Conservation (phyloP, 495 filamentous ascomycete species). For the Hypomontagnella monticulosa region DNA sequence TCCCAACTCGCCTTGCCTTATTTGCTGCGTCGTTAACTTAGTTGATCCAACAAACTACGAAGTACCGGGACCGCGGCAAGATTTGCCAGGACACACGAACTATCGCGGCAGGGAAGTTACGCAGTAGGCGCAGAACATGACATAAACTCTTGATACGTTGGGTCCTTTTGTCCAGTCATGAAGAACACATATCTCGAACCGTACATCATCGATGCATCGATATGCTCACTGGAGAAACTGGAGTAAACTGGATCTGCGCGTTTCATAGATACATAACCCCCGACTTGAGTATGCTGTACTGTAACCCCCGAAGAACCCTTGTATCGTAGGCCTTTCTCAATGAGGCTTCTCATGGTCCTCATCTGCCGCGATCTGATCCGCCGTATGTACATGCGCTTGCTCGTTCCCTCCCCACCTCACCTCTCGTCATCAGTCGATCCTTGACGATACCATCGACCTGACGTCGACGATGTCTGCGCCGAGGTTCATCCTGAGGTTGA, state of each 20-base stretch:
- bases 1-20: conserved; percentile 27
- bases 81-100: conserved; percentile 22
- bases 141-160: conserved; percentile 5
- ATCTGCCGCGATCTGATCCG: conserved; percentile 45
- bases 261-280: conserved; percentile 37
- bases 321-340: conserved; percentile 29
- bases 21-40: conserved; percentile 21
- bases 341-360: conserved; percentile 21
- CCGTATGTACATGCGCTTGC: not conserved
- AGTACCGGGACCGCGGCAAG: conserved; percentile 34
- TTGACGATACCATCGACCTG: conserved; percentile 17
- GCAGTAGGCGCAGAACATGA: conserved; percentile 4
- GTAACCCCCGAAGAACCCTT: conserved; percentile 30
- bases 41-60: conserved; percentile 18
- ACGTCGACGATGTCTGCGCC: conserved; percentile 23
- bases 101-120: conserved; percentile 11
- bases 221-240: conserved; percentile 1
- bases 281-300: conserved; percentile 20
- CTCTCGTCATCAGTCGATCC: conserved; percentile 35
- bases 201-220: conserved; percentile 13
- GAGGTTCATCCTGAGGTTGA: not conserved
- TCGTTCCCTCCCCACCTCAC: conserved; percentile 19
- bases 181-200: conserved; percentile 27
- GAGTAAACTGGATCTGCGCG: conserved; percentile 29
- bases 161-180: conserved; percentile 5